These are phyloP conservation scores for Theobroma cacao DNA, from an alignment of 345 rosid species.

Conservation along the genomic window DNA sequence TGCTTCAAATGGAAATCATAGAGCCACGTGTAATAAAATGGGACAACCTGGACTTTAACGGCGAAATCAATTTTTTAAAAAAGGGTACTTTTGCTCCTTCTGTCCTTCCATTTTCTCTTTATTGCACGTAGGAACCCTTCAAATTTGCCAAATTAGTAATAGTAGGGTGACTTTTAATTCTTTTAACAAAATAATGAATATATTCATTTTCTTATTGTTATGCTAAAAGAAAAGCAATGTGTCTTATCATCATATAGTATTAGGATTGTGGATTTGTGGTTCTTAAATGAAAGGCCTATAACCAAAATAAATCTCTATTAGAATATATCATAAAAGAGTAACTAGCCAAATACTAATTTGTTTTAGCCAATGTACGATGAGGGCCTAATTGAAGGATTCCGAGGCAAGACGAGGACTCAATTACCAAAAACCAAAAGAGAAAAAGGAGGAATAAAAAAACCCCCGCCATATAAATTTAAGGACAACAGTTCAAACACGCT, in stretches of 20 bases:
- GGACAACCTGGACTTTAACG: constrained; percentile 1
- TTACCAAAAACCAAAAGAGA: too few relatives aligned
- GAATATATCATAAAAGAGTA: too few relatives aligned
- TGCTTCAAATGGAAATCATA: background rate
- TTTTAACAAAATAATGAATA: too few relatives aligned
- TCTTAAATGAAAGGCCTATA: too few relatives aligned
- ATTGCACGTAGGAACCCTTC: background rate
- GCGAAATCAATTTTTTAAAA: background rate
- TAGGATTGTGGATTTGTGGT: too few relatives aligned
- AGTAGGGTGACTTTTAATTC: too few relatives aligned
- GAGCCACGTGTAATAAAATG: constrained; percentile 7
- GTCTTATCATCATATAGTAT: too few relatives aligned
- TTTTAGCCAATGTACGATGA: background rate
- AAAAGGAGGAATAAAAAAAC: background rate
- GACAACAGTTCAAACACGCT: background rate
- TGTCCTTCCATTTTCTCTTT: background rate
- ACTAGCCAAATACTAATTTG: too few relatives aligned
- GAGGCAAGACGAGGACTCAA: background rate
- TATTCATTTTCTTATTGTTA: too few relatives aligned
- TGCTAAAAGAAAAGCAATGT: too few relatives aligned
- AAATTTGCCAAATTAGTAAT: too few relatives aligned
- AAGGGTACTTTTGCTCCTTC: background rate
- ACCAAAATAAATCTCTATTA: too few relatives aligned
- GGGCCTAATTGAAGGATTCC: background rate
- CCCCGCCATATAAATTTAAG: background rate